Evolutionary conservation across 2,329 filamentous ascomycete species (phyloP).

Genomic region (Delphinella strobiligena): DNA sequence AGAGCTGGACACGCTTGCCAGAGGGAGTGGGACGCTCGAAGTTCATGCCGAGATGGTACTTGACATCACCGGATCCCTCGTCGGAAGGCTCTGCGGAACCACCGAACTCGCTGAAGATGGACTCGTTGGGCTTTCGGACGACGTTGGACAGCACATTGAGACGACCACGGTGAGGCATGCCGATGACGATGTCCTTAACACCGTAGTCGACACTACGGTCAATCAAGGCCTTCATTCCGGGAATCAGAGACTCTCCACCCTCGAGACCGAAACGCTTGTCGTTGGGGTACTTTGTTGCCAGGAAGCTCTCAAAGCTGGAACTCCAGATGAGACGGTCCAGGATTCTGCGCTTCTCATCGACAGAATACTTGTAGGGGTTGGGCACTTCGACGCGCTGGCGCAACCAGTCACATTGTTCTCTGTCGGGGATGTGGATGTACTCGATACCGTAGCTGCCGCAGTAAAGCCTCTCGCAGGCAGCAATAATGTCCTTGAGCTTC

Average conservation of each 20-base stretch:
- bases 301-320: conserved; percentile 91
- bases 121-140: conserved; percentile 97
- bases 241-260: conserved; percentile 91
- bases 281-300: conserved; percentile 96
- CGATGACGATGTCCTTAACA: conserved; percentile 97
- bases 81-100: conserved; percentile 79
- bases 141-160: conserved; percentile 97
- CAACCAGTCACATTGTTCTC: conserved; percentile 97
- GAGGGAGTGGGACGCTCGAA: conserved; percentile 97
- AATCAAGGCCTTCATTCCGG: conserved; percentile 98
- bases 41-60: conserved; percentile 99
- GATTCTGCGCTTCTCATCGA: conserved; percentile 96
- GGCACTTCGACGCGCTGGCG: conserved; percentile 90
- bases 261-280: conserved; percentile 99
- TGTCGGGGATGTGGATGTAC: conserved; percentile 97
- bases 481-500: conserved; percentile 89
- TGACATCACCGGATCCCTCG: conserved; percentile 96
- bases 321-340: conserved; percentile 97
- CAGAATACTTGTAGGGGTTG: conserved; percentile 89
- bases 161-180: conserved; percentile 97
- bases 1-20: conserved; percentile 98
- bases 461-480: conserved; percentile 87
- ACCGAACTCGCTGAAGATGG: conserved; percentile 97
- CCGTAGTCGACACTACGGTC: conserved; percentile 97
- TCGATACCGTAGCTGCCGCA: conserved; percentile 95